Conservation (phyloP, 164 flowering plant species). For the Stephania japonica region DNA sequence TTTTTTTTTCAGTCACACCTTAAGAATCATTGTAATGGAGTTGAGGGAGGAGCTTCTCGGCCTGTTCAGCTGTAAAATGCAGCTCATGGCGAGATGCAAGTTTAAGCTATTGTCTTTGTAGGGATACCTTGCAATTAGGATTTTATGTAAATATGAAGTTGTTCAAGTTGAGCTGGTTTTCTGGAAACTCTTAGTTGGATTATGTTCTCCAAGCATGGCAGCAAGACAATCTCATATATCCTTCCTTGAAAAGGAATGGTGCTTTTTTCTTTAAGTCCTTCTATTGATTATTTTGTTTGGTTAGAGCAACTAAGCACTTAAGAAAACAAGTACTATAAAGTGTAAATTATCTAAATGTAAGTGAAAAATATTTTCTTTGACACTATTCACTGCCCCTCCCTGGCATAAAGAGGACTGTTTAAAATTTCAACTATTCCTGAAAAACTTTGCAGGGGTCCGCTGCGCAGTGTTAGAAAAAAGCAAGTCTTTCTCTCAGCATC, state of each 20-base stretch:
- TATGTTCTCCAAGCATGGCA: neutral
- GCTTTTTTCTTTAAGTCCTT: neutral
- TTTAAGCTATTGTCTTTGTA: neutral
- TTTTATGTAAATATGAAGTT: neutral
- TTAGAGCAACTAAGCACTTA: neutral
- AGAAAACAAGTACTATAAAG: neutral
- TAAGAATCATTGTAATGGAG: neutral
- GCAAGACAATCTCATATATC: neutral
- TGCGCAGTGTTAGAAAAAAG: constrained; percentile 81
- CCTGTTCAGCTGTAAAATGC: neutral
- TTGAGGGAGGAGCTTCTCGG: neutral
- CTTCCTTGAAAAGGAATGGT: neutral
- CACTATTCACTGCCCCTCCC: neutral
- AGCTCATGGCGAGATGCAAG: neutral
- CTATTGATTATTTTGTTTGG: neutral
- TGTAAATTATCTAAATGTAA: neutral
- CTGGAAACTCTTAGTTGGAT: neutral
- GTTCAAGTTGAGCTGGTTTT: neutral
- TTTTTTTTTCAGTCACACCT: neutral
- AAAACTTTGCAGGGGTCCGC: constrained; percentile 51
- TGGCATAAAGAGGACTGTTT: neutral
- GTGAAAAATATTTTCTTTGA: neutral
- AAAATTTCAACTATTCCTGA: neutral
- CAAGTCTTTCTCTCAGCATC: constrained; percentile 64
- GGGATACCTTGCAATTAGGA: neutral